These are phyloP conservation scores for Aphanomyces euteiches DNA, from an alignment of 352 stramenopile genomes.

Conservation along the genomic window DNA sequence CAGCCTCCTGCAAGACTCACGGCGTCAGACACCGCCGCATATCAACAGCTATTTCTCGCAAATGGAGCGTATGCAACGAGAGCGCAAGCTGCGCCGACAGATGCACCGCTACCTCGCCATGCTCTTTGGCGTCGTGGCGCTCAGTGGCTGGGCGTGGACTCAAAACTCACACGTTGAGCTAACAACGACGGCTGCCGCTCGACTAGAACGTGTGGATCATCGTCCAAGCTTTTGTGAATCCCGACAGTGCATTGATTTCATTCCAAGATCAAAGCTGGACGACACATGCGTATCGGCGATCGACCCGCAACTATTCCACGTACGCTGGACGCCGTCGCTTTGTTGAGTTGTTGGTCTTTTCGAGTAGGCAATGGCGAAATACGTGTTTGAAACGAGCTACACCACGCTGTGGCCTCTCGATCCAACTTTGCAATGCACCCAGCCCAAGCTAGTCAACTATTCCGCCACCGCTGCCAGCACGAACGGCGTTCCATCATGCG, in stretches of 20 bases:
- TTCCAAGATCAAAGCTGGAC: not conserved
- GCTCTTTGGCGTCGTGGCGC: not conserved
- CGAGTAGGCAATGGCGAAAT: not conserved
- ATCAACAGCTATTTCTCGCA: constrained; percentile 26
- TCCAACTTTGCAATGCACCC: constrained; percentile 1
- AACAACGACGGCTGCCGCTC: not conserved
- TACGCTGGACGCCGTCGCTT: not conserved
- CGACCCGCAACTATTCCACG: not conserved
- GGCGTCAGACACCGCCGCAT: constrained; percentile 13
- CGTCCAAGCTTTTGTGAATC: constrained; percentile 10
- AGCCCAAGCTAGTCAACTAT: not conserved
- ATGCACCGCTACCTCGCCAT: not conserved
- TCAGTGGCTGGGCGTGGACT: constrained; percentile 10
- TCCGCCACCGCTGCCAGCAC: not conserved
- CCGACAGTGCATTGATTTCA: constrained; percentile 6
- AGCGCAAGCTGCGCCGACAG: not conserved
- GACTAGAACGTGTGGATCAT: not conserved
- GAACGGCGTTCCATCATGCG: not conserved
- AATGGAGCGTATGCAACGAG: constrained; percentile 7
- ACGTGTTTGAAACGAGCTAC: constrained; percentile 1
- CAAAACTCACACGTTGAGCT: constrained; percentile 6
- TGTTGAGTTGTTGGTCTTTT: not conserved
- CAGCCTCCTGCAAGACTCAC: constrained; percentile 13
- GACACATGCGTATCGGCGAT: not conserved
- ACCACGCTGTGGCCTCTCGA: not conserved